Evolutionary conservation across 352 stramenopile genomes (phyloP), one percentile per base, ranked within the genome.

Genomic region (Pythium aristosporum): DNA sequence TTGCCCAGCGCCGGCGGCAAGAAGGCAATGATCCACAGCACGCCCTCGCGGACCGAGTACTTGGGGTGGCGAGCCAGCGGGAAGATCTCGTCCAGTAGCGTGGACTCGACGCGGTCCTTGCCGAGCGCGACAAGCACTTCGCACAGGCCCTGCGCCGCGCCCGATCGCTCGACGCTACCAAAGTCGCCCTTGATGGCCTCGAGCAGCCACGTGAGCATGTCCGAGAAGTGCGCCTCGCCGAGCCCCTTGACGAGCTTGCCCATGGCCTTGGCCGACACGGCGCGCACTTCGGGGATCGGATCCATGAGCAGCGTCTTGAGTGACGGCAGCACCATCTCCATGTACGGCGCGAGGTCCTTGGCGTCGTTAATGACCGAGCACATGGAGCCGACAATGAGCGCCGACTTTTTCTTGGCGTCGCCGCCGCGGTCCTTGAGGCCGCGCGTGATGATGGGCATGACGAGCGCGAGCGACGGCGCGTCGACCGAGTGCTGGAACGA

Each of bases 401-500:
- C 97, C 25, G 96, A 96, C 74, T 99, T 99, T 63, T 98, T 97
- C 82, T 99, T 99, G 13, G 96, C 93, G 53, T 98, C 98, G 49
- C 96, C 97, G 36, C 79, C 85, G 43, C 97, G 89, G 72, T 99
- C 98, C 63, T 96, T 97, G n/a, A 99, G 75, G 25, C 97, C 98
- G 25, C 98, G 92, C 60, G 98, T 94, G 55, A 99, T 89, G 62
- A 99, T 98, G 23, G 98, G 98, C 76, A 99, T 98, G 65, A 99
- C 94, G n/a, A 99, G 85, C 23, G 98, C 97, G 28, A 99, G 79
- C 64, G 97, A 99, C 20, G 98, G 96, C 28, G 98, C 97, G 75
- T 99, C 98, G 68, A 99, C 99, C 64, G 97, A 98, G 82, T 99
- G 98, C 67, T 99, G 85, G 76, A 99, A 99, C 61, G 97, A 96